phyloP scores from a whole-genome alignment of 1,139 yeast genomes.

The Sugiyamaella grinbergsii region DNA sequence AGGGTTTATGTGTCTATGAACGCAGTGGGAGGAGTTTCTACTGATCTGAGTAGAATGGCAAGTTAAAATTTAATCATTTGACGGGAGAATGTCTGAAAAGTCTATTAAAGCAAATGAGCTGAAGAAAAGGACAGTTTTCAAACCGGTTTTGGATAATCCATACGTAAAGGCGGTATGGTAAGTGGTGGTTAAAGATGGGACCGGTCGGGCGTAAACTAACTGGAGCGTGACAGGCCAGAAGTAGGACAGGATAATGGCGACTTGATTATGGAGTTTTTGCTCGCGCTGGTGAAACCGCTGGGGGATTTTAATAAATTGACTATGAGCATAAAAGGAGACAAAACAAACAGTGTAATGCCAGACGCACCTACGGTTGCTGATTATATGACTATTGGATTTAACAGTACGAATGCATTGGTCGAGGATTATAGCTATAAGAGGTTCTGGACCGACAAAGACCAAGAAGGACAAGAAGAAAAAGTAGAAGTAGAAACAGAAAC shows the following conservation, averaged over 20 bases:
- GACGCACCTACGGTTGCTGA: slow-evolving; percentile 21
- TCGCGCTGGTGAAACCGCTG: slow-evolving; percentile 22
- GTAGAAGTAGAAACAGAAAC: too few species aligned
- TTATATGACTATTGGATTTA: slow-evolving; percentile 28
- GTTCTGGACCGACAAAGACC: slow-evolving; percentile 10
- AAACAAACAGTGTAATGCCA: slow-evolving; percentile 6
- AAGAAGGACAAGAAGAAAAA: not conserved
- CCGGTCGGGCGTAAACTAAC: not conserved
- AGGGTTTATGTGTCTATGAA: too few species aligned
- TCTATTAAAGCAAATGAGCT: slow-evolving; percentile 24
- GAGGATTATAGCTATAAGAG: slow-evolving; percentile 22
- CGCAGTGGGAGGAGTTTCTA: not conserved
- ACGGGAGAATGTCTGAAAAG: not conserved
- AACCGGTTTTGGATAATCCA: slow-evolving; percentile 31
- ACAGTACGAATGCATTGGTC: slow-evolving; percentile 28
- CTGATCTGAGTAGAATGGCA: too few species aligned
- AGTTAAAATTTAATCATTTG: too few species aligned
- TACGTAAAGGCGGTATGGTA: slow-evolving; percentile 27
- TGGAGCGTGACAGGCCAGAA: slow-evolving; percentile 21
- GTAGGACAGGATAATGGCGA: slow-evolving; percentile 21
- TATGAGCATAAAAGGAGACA: slow-evolving; percentile 3
- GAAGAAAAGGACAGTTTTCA: slow-evolving; percentile 27
- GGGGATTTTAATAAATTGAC: slow-evolving; percentile 18
- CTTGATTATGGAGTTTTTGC: slow-evolving; percentile 20
- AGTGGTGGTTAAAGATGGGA: not conserved